Base-by-base conservation (phyloP, 2,329 filamentous ascomycete genomes). In the Allantophomopsis cytisporea region DNA sequence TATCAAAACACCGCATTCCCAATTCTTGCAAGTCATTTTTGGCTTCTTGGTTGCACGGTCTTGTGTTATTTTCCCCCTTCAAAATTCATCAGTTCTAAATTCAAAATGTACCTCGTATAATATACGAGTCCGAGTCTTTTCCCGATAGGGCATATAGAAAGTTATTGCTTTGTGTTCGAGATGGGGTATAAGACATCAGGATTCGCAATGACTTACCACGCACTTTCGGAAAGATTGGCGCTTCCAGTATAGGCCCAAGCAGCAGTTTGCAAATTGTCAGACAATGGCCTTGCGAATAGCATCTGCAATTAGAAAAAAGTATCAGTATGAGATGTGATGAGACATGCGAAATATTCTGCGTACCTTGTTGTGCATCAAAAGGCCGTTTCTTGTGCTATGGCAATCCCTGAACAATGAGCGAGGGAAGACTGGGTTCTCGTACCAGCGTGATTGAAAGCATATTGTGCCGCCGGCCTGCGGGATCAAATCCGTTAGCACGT, bases 1-100 rank as follows among this genome's bases (percentile, higher is more conserved):
- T 32, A 95, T 56, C 17, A 96, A 50, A 1, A 98, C 83, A 30
- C 91, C 91, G 54, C 87, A 94, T 61, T 96, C 91, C 88, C 89
- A 96, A 57, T 96, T 98, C 40, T 83, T 77, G 58, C 83, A 87
- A 45, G 73, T 87, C 45, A 96, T 67, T 57, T 86, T 94, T 11
- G 76, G 73, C 44, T 72, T 60, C 44, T 79, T 79, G 2, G 74
- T 80, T 7, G 57, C 60, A 48, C 71, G 76, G 50, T 93, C 80
- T 51, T 78, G 77, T 39, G 79, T 73, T 21, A 94, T 60, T 36
- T 77, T 77, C 16, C 89, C 91, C 89, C 82, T 85, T 45, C 17
- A 38, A 34, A 14, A 15, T 42, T 39, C 8, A 37, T n/a, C 28
- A 11, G 23, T 21, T 41, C 36, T 38, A 38, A 21, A 23, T 10